A percentile compares a stretch with the other conserved stretches of the same genome.
phyloP scores from a whole-genome alignment of 352 stramenopile genomes.

The Discostella stelligera region DNA sequence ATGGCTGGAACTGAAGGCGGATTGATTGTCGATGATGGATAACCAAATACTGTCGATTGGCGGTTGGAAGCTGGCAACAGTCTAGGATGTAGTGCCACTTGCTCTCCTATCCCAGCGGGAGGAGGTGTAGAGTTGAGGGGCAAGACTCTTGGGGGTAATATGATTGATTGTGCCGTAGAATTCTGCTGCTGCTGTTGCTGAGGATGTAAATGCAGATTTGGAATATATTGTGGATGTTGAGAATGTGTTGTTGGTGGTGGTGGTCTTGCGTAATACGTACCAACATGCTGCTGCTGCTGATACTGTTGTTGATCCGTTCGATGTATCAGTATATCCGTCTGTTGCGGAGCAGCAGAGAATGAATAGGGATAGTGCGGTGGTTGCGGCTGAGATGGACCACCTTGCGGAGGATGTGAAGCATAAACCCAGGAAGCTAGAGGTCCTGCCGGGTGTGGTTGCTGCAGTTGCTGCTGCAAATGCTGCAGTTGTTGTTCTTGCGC shows the following conservation, averaged over 20 bases:
- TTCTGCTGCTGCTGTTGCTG: conserved; percentile 15
- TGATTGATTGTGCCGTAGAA: conserved; percentile 7
- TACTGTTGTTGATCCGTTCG: conserved; percentile 1
- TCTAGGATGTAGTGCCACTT: not conserved
- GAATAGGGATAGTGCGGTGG: too few species aligned
- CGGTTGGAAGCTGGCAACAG: conserved; percentile 1
- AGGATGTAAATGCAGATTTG: conserved; percentile 7
- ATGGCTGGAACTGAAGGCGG: not conserved
- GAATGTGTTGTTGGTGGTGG: not conserved
- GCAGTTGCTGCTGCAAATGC: not conserved
- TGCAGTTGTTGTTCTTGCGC: conserved; percentile 18
- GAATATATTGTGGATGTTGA: conserved; percentile 15
- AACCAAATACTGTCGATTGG: not conserved
- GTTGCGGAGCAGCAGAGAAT: not conserved
- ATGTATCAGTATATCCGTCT: not conserved
- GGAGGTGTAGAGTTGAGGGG: not conserved
- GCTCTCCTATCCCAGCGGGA: not conserved
- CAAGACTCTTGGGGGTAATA: not conserved
- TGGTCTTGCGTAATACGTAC: not conserved
- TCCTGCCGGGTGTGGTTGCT: too few species aligned
- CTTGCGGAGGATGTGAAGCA: too few species aligned
- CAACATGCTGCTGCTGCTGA: not conserved
- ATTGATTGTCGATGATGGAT: not conserved
- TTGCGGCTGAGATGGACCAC: too few species aligned
- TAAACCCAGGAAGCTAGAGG: too few species aligned